phyloP scores from a whole-genome alignment of 148 eudicot species.

The Heliamphora exappendiculata region DNA sequence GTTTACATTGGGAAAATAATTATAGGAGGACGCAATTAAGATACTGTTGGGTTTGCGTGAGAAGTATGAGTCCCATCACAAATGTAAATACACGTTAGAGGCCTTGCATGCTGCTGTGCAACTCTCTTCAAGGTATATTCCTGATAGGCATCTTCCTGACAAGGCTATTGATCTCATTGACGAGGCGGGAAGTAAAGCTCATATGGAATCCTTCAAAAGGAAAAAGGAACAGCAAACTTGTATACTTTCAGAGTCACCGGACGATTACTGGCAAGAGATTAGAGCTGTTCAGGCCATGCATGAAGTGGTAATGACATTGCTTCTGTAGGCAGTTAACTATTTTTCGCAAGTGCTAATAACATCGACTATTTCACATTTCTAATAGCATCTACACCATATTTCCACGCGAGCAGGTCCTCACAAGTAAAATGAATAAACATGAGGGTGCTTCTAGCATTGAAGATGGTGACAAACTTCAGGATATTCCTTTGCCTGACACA shows the following conservation, averaged over 20 bases:
- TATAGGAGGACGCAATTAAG: constrained; percentile 44
- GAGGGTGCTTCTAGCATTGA: constrained; percentile 16
- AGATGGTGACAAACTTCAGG: constrained; percentile 16
- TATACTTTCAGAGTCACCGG: constrained; percentile 43
- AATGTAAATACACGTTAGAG: constrained; percentile 49
- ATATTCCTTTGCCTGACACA: constrained; percentile 16
- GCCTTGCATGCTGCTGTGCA: constrained; percentile 57
- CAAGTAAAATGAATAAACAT: constrained; percentile 20
- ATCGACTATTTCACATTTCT: constrained; percentile 8
- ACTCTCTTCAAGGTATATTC: constrained; percentile 48
- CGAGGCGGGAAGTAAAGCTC: constrained; percentile 62
- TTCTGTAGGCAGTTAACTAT: neutral
- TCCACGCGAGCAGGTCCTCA: constrained; percentile 22
- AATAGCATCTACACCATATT: constrained; percentile 8
- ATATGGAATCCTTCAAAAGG: constrained; percentile 36
- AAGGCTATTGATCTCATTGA: constrained; percentile 66
- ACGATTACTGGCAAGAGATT: constrained; percentile 53
- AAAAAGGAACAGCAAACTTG: constrained; percentile 35
- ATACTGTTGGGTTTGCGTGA: constrained; percentile 53
- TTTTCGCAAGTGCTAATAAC: neutral
- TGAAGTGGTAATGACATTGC: constrained; percentile 32
- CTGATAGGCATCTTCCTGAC: constrained; percentile 59
- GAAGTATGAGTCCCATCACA: constrained; percentile 49
- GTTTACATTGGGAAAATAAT: neutral
- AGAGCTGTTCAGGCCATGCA: constrained; percentile 51